Percentiles rank a stretch among this genome's conserved stretches.
phyloP scores from a whole-genome alignment of 768 basidiomycete genomes.

The Mrakia frigida region DNA sequence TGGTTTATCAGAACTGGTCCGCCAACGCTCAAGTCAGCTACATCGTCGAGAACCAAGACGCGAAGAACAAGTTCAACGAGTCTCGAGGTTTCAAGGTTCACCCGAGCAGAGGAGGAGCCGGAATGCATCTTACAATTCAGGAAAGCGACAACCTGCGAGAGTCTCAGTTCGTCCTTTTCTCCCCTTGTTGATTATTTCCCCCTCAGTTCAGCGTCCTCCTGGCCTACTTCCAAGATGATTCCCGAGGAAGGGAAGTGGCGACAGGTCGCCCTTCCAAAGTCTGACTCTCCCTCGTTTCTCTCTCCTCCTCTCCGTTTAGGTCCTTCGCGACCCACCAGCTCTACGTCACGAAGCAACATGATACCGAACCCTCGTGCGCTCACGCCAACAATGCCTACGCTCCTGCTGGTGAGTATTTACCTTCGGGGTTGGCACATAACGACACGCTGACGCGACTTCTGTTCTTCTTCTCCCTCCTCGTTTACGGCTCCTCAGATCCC shows the following conservation, averaged over 20 bases:
- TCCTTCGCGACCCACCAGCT: conserved; percentile 38
- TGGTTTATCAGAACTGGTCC: conserved; percentile 35
- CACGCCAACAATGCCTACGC: conserved; percentile 38
- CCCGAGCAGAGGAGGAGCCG: conserved; percentile 35
- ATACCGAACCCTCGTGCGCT: conserved; percentile 36
- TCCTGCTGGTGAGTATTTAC: conserved; percentile 10
- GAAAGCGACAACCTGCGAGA: conserved; percentile 40
- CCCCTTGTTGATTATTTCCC: no score
- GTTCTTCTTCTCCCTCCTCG: not conserved
- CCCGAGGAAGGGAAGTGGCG: no score
- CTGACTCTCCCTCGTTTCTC: no score
- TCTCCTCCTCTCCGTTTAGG: no score
- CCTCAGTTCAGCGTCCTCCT: no score
- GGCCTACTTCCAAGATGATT: no score
- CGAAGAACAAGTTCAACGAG: conserved; percentile 42
- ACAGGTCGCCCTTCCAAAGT: no score
- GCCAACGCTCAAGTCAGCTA: conserved; percentile 36
- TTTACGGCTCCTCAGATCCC: not conserved
- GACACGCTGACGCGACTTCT: not conserved
- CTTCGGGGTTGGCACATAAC: not conserved
- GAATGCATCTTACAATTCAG: conserved; percentile 38
- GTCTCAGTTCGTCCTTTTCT: no score
- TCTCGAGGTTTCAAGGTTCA: conserved; percentile 42
- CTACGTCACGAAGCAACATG: conserved; percentile 40
- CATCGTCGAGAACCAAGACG: conserved; percentile 42